Evolutionary conservation across 192 early-diverging fungal species (phyloP), one percentile per base, ranked within the genome.

Genomic region (Backusella luteola): DNA sequence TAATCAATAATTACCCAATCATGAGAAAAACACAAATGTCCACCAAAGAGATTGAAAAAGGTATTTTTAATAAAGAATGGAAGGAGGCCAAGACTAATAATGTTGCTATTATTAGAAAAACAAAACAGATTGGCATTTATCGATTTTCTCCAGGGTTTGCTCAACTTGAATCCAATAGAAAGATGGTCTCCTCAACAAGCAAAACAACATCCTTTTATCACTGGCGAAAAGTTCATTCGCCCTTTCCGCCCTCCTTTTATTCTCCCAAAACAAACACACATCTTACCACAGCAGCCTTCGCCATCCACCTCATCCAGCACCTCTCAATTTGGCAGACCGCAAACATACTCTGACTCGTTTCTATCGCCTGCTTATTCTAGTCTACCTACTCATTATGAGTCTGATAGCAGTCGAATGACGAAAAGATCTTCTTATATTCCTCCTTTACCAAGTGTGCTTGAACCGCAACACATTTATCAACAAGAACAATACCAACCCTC

Each of bases 121-220:
- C 85, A 86, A 73, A 90, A 86, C 76, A 90, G 96, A 4, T 67
- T 85, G 19, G 90, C 93, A 9, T 92, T 99, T 59, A 89, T 96
- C 49, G 96, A 99, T 84, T 99, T 99, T 84, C 78, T 98, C 21
- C 86, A 90, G 39, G 97, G 97, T 14, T 82, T 98, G n/a, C 84
- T 99, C 59, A 91, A 93, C 53, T 75, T 98, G 36, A 97, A 99
- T 72, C 97, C 96, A 2, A 88, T 94, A 74, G 94, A 94, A 80
- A 88, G 98, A 69, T 98, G 97, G 97, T 93, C 95, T 11, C 97
- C 98, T 17, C 93, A 94, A 46, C 96, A 99, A 81, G 98, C 98
- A 1, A 88, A 92, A 19, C 84, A 93, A 79, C 98, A 99, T 75
- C 98, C 98, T 11, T 98, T 99, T 78, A 95, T 98, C 59, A 98